Conservation (phyloP, 2,329 filamentous ascomycete genomes). For the Colletotrichum agaves region DNA sequence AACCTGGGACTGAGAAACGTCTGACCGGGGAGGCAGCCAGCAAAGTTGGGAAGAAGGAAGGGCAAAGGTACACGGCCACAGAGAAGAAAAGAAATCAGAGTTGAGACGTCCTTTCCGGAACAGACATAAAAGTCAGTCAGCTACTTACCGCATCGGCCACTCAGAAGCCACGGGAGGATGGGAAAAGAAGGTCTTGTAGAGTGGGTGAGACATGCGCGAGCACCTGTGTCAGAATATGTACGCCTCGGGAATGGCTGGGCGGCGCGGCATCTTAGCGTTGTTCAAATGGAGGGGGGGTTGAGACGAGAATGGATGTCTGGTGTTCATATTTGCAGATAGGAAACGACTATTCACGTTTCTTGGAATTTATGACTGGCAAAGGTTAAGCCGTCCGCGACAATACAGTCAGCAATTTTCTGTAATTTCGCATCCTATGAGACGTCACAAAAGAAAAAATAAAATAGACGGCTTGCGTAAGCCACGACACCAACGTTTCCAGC, state of each 20-base stretch:
- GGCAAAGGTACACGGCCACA: neutral
- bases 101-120: neutral
- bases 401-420: neutral
- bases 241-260: conserved; percentile 34
- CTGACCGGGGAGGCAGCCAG: conserved; percentile 30
- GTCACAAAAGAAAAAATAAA: neutral
- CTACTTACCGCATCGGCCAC: neutral
- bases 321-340: neutral
- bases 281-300: neutral
- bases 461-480: conserved; percentile 19
- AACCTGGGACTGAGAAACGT: conserved; percentile 25
- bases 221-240: conserved; percentile 34
- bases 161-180: neutral
- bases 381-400: conserved; percentile 11
- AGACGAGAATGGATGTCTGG: conserved; percentile 1
- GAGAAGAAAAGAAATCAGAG: neutral
- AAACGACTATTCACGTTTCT: neutral
- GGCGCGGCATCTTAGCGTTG: conserved; percentile 14
- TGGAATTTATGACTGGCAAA: neutral
- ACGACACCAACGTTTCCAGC: conserved; percentile 7
- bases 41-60: neutral
- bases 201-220: conserved; percentile 27
- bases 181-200: neutral
- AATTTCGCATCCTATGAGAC: conserved; percentile 1
- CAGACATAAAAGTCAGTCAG: neutral